Evolutionary conservation across 371 early-diverging fungal genomes (phyloP).

Genomic region (Rhizopus sp.): DNA sequence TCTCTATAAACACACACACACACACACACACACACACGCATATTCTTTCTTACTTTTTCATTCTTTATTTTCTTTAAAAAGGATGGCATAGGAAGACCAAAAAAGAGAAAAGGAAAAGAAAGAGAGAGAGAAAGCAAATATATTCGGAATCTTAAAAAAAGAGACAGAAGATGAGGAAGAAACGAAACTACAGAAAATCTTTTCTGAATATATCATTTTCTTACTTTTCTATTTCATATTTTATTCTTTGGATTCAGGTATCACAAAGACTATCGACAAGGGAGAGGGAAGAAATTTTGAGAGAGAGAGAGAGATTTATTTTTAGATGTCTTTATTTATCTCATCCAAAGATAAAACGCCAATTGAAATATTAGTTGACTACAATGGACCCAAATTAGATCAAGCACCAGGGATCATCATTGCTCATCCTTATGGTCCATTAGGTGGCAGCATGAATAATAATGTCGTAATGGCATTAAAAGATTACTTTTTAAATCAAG

Average conservation of each 20-base stretch:
- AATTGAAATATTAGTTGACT: slow-evolving; percentile 21
- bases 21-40: too few relatives aligned
- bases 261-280: neutral
- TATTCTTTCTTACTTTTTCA: neutral
- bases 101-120: neutral
- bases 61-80: neutral
- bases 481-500: slow-evolving; percentile 25
- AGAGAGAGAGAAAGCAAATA: neutral
- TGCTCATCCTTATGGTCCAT: slow-evolving; percentile 52
- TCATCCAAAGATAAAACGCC: slow-evolving; percentile 26
- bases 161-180: slow-evolving; percentile 2
- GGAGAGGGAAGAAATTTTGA: neutral
- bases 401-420: slow-evolving; percentile 36
- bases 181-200: slow-evolving; percentile 4
- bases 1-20: neutral
- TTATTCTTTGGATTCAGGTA: neutral
- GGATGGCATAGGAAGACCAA: neutral
- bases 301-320: neutral
- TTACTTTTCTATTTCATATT: slow-evolving; percentile 3
- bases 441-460: slow-evolving; percentile 49
- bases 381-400: slow-evolving; percentile 1
- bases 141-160: slow-evolving; percentile 6
- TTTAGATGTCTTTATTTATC: slow-evolving; percentile 16
- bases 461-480: slow-evolving; percentile 47
- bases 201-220: neutral